Conservation (phyloP, 257 asterid species). For the Leptodermis oblonga region DNA sequence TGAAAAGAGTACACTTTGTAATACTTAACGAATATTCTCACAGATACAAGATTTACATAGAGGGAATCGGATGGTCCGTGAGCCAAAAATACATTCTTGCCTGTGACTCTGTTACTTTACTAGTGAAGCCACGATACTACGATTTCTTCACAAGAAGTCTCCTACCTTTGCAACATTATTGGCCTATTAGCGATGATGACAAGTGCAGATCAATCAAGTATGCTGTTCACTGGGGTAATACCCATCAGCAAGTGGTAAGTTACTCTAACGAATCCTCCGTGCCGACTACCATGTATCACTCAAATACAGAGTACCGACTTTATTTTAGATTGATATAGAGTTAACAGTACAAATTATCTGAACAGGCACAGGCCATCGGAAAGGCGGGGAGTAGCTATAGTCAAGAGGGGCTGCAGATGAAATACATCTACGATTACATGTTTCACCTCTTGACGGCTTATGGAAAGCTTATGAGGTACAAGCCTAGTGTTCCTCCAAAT, state of each 20-base stretch:
- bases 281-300: too few species aligned
- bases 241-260: constrained; percentile 46
- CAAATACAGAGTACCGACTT: too few species aligned
- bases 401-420: constrained; percentile 52
- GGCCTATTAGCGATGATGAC: constrained; percentile 68
- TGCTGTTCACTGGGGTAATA: constrained; percentile 89
- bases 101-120: constrained; percentile 63
- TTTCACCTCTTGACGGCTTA: constrained; percentile 62
- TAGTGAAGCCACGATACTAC: constrained; percentile 60
- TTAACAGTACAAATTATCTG: not conserved
- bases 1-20: too few species aligned
- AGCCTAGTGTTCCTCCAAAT: constrained; percentile 48
- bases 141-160: constrained; percentile 83
- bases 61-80: constrained; percentile 94
- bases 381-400: constrained; percentile 52
- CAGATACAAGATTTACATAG: constrained; percentile 87
- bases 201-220: constrained; percentile 74
- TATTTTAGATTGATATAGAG: too few species aligned
- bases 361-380: constrained; percentile 76
- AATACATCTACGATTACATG: constrained; percentile 82
- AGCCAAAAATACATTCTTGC: constrained; percentile 91
- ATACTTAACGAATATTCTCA: too few species aligned
- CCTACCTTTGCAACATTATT: constrained; percentile 75
- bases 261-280: not conserved
- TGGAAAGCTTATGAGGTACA: constrained; percentile 63